phyloP scores from a whole-genome alignment of 345 rosid species.

The Punica granatum region DNA sequence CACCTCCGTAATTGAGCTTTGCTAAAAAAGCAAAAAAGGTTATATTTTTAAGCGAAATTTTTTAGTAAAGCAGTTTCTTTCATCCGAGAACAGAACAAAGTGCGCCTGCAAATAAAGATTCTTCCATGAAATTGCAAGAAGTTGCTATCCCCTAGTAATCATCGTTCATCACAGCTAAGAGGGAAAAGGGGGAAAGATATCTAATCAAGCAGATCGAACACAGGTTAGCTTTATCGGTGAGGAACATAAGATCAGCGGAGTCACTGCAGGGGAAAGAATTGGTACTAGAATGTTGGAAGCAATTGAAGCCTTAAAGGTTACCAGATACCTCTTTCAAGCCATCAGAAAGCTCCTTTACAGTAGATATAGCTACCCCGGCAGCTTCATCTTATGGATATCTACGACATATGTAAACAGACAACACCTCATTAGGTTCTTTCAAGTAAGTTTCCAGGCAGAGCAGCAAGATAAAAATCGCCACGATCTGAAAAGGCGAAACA shows the following conservation, averaged over 20 bases:
- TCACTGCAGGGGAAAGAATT: background rate
- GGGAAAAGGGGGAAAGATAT: background rate
- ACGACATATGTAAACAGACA: background rate
- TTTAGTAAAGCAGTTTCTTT: slow-evolving; percentile 6
- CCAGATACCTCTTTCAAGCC: slow-evolving; percentile 77
- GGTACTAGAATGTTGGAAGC: no score
- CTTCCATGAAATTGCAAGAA: no score
- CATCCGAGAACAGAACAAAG: slow-evolving; percentile 57
- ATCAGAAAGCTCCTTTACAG: slow-evolving; percentile 51
- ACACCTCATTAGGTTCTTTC: background rate
- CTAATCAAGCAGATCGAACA: background rate
- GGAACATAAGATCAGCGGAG: background rate
- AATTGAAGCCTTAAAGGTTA: no score
- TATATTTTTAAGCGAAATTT: background rate
- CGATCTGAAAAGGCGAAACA: background rate
- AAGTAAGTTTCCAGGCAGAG: no score
- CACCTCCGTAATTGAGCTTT: background rate
- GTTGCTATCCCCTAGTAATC: background rate
- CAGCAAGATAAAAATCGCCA: no score
- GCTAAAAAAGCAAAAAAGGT: background rate
- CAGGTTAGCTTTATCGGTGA: background rate
- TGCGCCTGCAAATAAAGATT: slow-evolving; percentile 48
- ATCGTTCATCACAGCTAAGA: background rate
- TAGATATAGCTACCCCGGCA: slow-evolving; percentile 62
- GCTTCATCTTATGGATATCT: slow-evolving; percentile 90